phyloP scores from a whole-genome alignment of 257 asterid species.

The Plantago major region DNA sequence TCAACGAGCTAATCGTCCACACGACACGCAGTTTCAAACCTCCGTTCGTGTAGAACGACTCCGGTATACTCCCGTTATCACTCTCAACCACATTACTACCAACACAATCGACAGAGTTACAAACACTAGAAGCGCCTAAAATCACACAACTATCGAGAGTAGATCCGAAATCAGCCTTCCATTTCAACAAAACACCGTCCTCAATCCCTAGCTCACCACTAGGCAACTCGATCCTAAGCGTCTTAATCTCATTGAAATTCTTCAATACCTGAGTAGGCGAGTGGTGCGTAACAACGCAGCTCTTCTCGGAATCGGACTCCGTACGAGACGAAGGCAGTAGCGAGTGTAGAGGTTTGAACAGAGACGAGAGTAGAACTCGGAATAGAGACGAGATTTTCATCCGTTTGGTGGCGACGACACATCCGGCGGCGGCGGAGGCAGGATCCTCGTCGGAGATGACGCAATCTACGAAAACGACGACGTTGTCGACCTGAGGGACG shows the following conservation, averaged over 20 bases:
- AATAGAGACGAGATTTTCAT: slow-evolving; percentile 49
- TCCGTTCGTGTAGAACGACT: slow-evolving; percentile 79
- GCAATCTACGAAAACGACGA: slow-evolving; percentile 77
- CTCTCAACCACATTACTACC: slow-evolving; percentile 24
- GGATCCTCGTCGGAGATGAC: slow-evolving; percentile 74
- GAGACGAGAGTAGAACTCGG: slow-evolving; percentile 44
- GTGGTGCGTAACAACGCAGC: slow-evolving; percentile 68
- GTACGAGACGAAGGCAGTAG: slow-evolving; percentile 24
- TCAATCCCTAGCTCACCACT: slow-evolving; percentile 79
- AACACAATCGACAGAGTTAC: slow-evolving; percentile 9
- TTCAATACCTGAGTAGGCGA: slow-evolving; percentile 74
- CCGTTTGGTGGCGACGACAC: slow-evolving; percentile 28
- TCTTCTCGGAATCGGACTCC: slow-evolving; percentile 36
- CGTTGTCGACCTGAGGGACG: slow-evolving; percentile 70
- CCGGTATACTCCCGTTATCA: slow-evolving; percentile 76
- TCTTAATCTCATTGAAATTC: slow-evolving; percentile 64
- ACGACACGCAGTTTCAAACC: slow-evolving; percentile 82
- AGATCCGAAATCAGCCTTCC: slow-evolving; percentile 86
- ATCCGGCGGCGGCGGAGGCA: slow-evolving; percentile 15
- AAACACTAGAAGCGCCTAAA: slow-evolving; percentile 69
- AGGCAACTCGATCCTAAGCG: slow-evolving; percentile 70
- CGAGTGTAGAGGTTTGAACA: slow-evolving; percentile 53
- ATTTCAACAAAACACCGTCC: slow-evolving; percentile 62
- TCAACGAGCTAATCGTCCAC: slow-evolving; percentile 87
- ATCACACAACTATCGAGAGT: slow-evolving; percentile 79